phyloP scores from a whole-genome alignment of 306 rosid species.

The Begonia fuchsioides region DNA sequence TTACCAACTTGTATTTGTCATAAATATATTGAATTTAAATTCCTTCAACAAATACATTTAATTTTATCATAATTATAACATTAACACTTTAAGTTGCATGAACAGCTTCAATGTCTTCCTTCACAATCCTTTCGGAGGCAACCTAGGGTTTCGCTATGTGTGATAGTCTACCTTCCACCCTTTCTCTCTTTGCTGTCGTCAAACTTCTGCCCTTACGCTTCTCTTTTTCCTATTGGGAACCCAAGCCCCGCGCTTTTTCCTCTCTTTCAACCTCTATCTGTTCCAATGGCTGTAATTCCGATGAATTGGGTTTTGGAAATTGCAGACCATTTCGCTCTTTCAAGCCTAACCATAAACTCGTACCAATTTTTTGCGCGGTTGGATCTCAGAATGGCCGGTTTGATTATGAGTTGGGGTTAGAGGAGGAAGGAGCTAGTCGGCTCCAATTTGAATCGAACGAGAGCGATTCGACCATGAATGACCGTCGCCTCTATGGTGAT shows the following conservation, averaged over 20 bases:
- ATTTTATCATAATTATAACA: too few species aligned
- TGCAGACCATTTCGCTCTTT: conserved; percentile 1
- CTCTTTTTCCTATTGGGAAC: conserved; percentile 7
- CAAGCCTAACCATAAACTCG: conserved; percentile 4
- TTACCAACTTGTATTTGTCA: too few species aligned
- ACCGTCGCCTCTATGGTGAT: conserved; percentile 6
- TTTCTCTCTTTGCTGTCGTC: conserved; percentile 17
- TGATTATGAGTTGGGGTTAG: conserved; percentile 29
- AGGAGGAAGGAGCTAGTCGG: conserved; percentile 19
- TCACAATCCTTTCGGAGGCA: too few species aligned
- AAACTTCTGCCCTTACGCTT: conserved; percentile 18
- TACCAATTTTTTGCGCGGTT: conserved; percentile 7
- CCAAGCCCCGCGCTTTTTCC: conserved; percentile 9
- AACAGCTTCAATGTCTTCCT: too few species aligned
- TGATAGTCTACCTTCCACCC: conserved; percentile 6
- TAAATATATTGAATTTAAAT: too few species aligned
- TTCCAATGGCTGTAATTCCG: conserved; percentile 8
- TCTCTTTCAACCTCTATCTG: conserved; percentile 2
- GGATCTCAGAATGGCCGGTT: conserved; percentile 16
- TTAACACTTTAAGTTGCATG: too few species aligned
- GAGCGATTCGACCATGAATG: conserved; percentile 4
- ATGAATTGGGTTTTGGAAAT: conserved; percentile 4
- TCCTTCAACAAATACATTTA: too few species aligned
- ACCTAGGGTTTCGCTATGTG: conserved; percentile 16
- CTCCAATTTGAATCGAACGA: conserved; percentile 15